phyloP scores from a whole-genome alignment of 148 eudicot species.

The Rhododendron kiyosumense region DNA sequence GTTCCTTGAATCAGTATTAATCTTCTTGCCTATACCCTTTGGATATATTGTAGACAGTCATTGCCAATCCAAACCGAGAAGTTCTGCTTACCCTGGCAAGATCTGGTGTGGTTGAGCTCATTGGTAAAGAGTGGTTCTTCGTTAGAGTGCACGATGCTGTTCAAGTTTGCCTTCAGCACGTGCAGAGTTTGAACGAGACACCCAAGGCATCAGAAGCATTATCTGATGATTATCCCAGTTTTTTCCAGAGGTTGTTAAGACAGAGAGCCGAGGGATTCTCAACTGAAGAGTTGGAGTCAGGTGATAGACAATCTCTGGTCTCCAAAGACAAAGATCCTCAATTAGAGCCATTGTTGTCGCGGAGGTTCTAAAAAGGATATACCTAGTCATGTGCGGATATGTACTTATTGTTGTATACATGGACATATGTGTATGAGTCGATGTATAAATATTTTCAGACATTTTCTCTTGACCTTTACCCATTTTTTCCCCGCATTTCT shows the following conservation, averaged over 20 bases:
- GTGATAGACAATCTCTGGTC: constrained; percentile 22
- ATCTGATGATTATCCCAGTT: constrained; percentile 30
- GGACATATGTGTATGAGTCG: neutral
- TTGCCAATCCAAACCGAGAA: constrained; percentile 83
- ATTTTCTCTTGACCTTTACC: neutral
- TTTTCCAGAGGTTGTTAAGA: constrained; percentile 35
- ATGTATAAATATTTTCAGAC: neutral
- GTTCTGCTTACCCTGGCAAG: constrained; percentile 69
- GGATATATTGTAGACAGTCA: constrained; percentile 52
- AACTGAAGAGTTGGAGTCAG: constrained; percentile 54
- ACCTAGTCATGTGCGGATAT: too few species aligned
- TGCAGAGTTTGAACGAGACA: constrained; percentile 42
- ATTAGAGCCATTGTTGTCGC: constrained; percentile 63
- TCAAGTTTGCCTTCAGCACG: constrained; percentile 85
- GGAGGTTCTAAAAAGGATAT: constrained; percentile 24
- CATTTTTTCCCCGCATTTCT: neutral
- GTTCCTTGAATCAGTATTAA: neutral
- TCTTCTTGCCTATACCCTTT: neutral
- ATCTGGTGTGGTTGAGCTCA: constrained; percentile 75
- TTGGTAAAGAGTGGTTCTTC: constrained; percentile 94
- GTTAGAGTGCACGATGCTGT: constrained; percentile 97
- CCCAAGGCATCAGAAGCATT: constrained; percentile 30
- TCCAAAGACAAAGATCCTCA: constrained; percentile 35
- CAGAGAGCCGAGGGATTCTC: constrained; percentile 44
- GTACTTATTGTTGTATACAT: neutral